Conservation (phyloP, 1,284 basidiomycete genomes). For the Somion occarium region DNA sequence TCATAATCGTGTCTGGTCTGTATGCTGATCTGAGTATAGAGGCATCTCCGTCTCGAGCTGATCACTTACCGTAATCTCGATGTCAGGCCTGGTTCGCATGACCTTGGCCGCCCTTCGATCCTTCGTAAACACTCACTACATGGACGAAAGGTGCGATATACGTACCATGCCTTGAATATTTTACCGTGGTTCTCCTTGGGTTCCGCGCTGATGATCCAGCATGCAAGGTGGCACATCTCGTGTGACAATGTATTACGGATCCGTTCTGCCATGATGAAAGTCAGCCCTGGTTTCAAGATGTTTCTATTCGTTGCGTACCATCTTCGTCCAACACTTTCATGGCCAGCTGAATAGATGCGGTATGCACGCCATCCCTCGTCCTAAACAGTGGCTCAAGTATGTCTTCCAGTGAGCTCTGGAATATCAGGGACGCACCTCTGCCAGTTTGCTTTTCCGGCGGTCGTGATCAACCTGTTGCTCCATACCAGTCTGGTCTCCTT, state of each 20-base stretch:
- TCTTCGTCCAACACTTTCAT: slow-evolving; percentile 74
- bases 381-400: slow-evolving; percentile 30
- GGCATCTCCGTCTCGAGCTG: not conserved
- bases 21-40: not conserved
- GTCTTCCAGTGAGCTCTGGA: not conserved
- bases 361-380: slow-evolving; percentile 45
- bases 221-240: slow-evolving; percentile 86
- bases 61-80: slow-evolving; percentile 61
- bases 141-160: slow-evolving; percentile 4
- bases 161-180: slow-evolving; percentile 67
- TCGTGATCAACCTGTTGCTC: slow-evolving; percentile 69
- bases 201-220: slow-evolving; percentile 70
- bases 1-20: slow-evolving; percentile 74
- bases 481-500: slow-evolving; percentile 59
- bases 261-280: slow-evolving; percentile 43
- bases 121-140: not conserved
- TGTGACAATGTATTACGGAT: slow-evolving; percentile 78
- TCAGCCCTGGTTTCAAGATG: no score
- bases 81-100: slow-evolving; percentile 57
- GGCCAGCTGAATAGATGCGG: slow-evolving; percentile 66
- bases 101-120: slow-evolving; percentile 64
- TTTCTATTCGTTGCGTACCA: no score
- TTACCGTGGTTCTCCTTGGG: slow-evolving; percentile 66
- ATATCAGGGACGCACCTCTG: slow-evolving; percentile 40
- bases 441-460: slow-evolving; percentile 76